A percentile compares a stretch with the other conserved stretches of the same genome.
These are phyloP conservation scores for Lanzia echinophila DNA, from an alignment of 2,329 filamentous ascomycete species.

Conservation along the genomic window DNA sequence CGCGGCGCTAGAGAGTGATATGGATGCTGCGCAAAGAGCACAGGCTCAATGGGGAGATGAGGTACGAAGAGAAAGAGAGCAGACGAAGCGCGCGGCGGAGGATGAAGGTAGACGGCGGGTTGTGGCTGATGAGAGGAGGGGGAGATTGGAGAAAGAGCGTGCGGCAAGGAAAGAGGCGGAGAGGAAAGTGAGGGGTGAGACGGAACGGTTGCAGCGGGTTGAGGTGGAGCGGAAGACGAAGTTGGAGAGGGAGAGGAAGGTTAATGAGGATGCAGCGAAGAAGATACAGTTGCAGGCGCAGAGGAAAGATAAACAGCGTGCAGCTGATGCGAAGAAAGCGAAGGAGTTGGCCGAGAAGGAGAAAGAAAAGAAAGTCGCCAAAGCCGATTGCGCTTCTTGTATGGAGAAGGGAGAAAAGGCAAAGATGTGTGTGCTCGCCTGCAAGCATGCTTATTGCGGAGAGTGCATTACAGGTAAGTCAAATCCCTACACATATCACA, in stretches of 20 bases:
- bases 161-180: not conserved
- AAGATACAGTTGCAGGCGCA: not conserved
- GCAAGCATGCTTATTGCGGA: conserved; percentile 19
- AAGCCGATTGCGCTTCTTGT: conserved; percentile 18
- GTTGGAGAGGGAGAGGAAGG: not conserved
- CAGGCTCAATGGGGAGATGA: conserved; percentile 8
- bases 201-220: not conserved
- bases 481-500: not conserved
- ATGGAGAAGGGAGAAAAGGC: conserved; percentile 14
- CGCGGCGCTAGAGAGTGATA: not conserved
- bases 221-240: not conserved
- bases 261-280: not conserved
- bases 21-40: conserved; percentile 7
- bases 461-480: conserved; percentile 17
- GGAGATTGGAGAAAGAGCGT: not conserved
- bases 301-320: conserved; percentile 3
- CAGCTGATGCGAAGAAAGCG: not conserved
- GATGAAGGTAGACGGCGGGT: not conserved
- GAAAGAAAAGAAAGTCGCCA: not conserved
- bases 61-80: not conserved
- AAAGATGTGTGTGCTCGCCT: conserved; percentile 14
- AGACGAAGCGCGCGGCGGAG: not conserved
- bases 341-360: not conserved
- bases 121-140: not conserved
- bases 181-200: not conserved